phyloP scores from a whole-genome alignment of 2,329 filamentous ascomycete species.

The Trichoderma endophyticum region DNA sequence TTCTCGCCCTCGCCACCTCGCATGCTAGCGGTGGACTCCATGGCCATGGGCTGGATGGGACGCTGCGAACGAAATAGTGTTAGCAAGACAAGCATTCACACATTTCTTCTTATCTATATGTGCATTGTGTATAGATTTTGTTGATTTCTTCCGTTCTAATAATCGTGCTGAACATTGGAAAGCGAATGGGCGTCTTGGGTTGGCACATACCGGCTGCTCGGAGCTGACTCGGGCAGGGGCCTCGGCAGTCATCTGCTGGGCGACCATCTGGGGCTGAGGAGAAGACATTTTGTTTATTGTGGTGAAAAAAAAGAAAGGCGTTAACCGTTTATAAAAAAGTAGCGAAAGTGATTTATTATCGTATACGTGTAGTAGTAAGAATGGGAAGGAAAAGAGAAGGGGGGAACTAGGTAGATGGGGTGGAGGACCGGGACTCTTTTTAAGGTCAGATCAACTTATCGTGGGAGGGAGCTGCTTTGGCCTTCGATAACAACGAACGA shows the following conservation, averaged over 20 bases:
- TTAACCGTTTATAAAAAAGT: neutral
- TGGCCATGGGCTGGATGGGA: conserved; percentile 35
- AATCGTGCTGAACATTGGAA: neutral
- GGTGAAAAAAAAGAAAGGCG: neutral
- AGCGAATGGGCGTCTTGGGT: neutral
- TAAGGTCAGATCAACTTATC: neutral
- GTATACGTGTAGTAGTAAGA: neutral
- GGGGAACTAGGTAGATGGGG: neutral
- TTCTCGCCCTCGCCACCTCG: conserved; percentile 37
- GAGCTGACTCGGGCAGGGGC: conserved; percentile 28
- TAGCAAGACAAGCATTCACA: neutral
- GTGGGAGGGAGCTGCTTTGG: neutral
- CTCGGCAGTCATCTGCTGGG: conserved; percentile 33
- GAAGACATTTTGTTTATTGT: conserved; percentile 17
- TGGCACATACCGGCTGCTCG: conserved; percentile 36
- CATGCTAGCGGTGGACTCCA: conserved; percentile 29
- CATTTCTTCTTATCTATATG: no score
- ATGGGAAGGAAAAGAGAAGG: neutral
- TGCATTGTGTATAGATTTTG: neutral
- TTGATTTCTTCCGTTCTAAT: neutral
- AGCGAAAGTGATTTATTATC: neutral
- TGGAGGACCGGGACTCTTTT: conserved; percentile 1
- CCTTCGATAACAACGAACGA: neutral
- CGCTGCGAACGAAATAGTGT: conserved; percentile 26
- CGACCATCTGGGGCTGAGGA: conserved; percentile 30